Base-by-base conservation (phyloP, 2,329 filamentous ascomycete species). In the Massarina eburnea region DNA sequence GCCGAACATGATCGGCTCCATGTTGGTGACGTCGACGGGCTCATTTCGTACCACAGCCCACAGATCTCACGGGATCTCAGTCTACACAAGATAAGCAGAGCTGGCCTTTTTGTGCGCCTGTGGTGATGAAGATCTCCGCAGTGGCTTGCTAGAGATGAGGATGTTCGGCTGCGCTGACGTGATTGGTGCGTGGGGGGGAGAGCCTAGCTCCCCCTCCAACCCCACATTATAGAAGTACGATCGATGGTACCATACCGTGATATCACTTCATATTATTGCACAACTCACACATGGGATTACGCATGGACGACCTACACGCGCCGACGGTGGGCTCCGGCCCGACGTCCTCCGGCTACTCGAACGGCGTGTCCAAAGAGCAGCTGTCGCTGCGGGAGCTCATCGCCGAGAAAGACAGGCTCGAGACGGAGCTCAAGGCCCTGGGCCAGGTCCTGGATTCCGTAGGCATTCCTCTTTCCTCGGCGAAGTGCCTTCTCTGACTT, bases 401-500 rank as follows among this genome's bases (percentile, higher is more conserved):
- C 65, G 80, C 80, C 26, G 88, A 90, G 73, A 97, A 96, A 71
- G 85, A 92, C 57, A 80, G 83, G 45, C 75, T 96, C 35, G 94
- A 99, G 73, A 84, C 82, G 38, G 92, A 99, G 73, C 80, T 99
- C 49, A 88, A 85, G 59, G 88, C 91, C 12, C 78, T 97, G 8
- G 85, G 91, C 49, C 80, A 85, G 42, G 89, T 97, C 12, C 80
- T 99, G n/a, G 88, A 91, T 55, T 94, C 91, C 55, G 91, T 96
- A 74, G 61, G 81, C 69, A 44, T 29, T 17, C 17, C 9, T 24
- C 10, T 15, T 9, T 19, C 4, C 15, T 18, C 36, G 24, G 33
- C 44, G 19, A 26, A 35, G 39, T 20, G 45, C 41, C 24, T 56
- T 39, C 61, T 63, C 61, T 63, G 30, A 64, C 40, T 17, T 45